Conservation (phyloP, 2,329 filamentous ascomycete genomes). For the Colletotrichum musicola region DNA sequence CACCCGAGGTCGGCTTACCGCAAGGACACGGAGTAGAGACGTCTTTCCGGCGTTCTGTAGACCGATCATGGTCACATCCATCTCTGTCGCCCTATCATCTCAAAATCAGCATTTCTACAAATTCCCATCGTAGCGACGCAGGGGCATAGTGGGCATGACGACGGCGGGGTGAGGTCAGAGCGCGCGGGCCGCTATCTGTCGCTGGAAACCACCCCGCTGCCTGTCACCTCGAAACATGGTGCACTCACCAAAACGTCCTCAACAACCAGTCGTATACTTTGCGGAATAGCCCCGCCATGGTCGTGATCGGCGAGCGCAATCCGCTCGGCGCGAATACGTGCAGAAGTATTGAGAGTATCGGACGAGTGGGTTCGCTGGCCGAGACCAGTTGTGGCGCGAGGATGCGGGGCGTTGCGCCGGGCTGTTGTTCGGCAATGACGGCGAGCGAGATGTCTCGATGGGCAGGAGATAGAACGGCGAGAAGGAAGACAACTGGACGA, state of each 20-base stretch:
- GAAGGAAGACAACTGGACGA: slow-evolving; percentile 31
- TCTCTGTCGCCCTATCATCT: slow-evolving; percentile 89
- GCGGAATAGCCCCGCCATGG: slow-evolving; percentile 92
- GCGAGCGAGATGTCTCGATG: slow-evolving; percentile 23
- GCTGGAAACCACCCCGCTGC: slow-evolving; percentile 28
- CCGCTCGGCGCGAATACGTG: slow-evolving; percentile 29
- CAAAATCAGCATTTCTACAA: slow-evolving; percentile 41
- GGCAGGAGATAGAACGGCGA: slow-evolving; percentile 40
- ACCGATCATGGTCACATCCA: slow-evolving; percentile 99
- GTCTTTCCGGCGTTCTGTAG: slow-evolving; percentile 99
- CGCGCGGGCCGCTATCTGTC: slow-evolving; percentile 22
- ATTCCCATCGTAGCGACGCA: slow-evolving; percentile 9
- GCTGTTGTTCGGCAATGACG: slow-evolving; percentile 6
- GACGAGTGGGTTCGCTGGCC: slow-evolving; percentile 3
- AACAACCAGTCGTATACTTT: slow-evolving; percentile 98
- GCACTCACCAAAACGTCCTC: slow-evolving; percentile 92
- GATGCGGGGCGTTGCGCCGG: slow-evolving; percentile 38
- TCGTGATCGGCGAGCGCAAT: slow-evolving; percentile 47
- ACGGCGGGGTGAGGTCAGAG: slow-evolving; percentile 32
- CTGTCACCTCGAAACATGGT: slow-evolving; percentile 8
- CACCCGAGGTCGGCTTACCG: slow-evolving; percentile 73
- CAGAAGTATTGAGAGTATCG: neutral
- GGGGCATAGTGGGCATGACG: slow-evolving; percentile 22
- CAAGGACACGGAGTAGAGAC: slow-evolving; percentile 90
- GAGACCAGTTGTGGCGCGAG: slow-evolving; percentile 1